Evolutionary conservation across 1,284 basidiomycete genomes (phyloP).

Genomic region (Cryptococcus sp.): DNA sequence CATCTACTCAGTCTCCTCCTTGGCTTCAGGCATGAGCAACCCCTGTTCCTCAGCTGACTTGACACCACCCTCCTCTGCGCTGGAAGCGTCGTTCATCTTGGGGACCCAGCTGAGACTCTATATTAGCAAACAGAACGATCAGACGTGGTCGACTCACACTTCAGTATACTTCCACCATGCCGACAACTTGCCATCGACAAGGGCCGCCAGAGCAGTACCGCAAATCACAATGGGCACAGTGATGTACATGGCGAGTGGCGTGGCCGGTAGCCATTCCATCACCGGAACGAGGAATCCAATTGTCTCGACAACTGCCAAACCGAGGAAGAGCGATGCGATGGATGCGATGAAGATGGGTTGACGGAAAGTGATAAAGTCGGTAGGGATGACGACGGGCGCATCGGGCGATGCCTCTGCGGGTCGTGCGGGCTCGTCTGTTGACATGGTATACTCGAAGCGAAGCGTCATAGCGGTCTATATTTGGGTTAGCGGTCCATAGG

Average conservation of each 20-base stretch:
- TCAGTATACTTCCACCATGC: conserved; percentile 13
- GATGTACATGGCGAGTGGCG: conserved; percentile 6
- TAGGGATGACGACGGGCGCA: conserved; percentile 7
- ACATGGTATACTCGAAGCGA: conserved; percentile 9
- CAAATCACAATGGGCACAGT: conserved; percentile 9
- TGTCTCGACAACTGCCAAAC: background rate
- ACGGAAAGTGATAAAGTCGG: conserved; percentile 10
- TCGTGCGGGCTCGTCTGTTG: background rate
- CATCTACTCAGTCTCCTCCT: too few species aligned
- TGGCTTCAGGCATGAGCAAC: too few species aligned
- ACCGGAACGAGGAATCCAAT: conserved; percentile 4
- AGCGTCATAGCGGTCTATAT: conserved; percentile 12
- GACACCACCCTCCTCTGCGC: too few species aligned
- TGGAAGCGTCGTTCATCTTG: too few species aligned
- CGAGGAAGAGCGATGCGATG: background rate
- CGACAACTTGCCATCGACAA: conserved; percentile 4
- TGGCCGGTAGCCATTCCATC: conserved; percentile 8
- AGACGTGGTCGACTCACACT: conserved; percentile 1
- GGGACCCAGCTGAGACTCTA: background rate
- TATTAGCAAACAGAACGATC: background rate
- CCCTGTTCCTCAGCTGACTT: too few species aligned
- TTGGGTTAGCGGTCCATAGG: background rate
- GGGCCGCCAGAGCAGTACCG: conserved; percentile 6
- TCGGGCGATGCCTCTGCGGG: conserved; percentile 5
- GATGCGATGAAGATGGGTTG: conserved; percentile 10